These are phyloP conservation scores for Melampsora larici-populina DNA, from an alignment of 1,284 basidiomycete genomes.

Conservation along the genomic window DNA sequence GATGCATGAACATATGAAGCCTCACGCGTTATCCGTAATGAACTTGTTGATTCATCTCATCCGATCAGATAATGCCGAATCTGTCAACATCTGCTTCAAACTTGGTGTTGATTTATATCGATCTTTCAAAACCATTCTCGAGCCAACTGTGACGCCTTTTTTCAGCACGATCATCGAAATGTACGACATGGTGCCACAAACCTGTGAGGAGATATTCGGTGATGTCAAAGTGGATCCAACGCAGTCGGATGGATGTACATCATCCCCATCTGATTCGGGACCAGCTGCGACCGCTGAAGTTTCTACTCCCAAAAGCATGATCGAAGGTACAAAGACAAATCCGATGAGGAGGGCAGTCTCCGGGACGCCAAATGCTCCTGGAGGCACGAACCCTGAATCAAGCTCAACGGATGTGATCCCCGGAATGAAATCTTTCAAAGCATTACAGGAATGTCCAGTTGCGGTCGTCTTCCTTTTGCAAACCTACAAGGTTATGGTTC, in stretches of 20 bases:
- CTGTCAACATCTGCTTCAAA: slow-evolving; percentile 86
- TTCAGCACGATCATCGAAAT: slow-evolving; percentile 70
- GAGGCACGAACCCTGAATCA: slow-evolving; percentile 59
- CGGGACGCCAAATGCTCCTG: slow-evolving; percentile 31
- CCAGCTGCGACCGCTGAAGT: neutral
- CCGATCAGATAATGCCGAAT: slow-evolving; percentile 93
- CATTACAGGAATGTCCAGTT: slow-evolving; percentile 89
- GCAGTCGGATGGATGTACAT: slow-evolving; percentile 44
- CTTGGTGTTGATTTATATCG: slow-evolving; percentile 72
- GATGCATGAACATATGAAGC: slow-evolving; percentile 71
- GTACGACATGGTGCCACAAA: slow-evolving; percentile 70
- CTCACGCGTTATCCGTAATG: slow-evolving; percentile 69
- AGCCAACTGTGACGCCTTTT: slow-evolving; percentile 76
- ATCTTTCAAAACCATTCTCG: slow-evolving; percentile 59
- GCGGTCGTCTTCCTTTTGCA: slow-evolving; percentile 89
- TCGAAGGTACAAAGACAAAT: slow-evolving; percentile 41
- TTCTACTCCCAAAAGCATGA: slow-evolving; percentile 19
- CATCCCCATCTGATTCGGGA: slow-evolving; percentile 9
- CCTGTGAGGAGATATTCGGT: slow-evolving; percentile 72
- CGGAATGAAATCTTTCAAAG: slow-evolving; percentile 86
- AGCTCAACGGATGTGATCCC: slow-evolving; percentile 64
- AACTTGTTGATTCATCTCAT: slow-evolving; percentile 72
- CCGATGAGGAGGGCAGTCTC: slow-evolving; percentile 35
- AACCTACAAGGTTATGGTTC: slow-evolving; percentile 66
- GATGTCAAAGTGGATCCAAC: slow-evolving; percentile 50